These are phyloP conservation scores for Perilla frutescens DNA, from an alignment of 257 asterid species.

Conservation along the genomic window DNA sequence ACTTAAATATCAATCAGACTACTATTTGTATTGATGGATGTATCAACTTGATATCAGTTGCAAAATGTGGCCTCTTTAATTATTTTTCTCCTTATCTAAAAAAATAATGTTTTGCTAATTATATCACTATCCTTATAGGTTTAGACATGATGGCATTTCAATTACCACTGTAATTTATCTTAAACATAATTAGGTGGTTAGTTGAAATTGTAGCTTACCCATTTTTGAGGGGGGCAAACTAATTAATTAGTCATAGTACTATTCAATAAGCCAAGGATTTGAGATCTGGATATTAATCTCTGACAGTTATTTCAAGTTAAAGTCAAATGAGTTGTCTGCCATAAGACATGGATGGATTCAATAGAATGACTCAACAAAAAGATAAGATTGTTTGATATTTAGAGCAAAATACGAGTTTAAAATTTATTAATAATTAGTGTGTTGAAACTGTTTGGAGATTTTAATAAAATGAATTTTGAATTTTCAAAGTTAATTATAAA, in stretches of 20 bases:
- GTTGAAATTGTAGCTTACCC: conserved; percentile 25
- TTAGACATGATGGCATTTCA: conserved; percentile 30
- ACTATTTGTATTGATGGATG: background rate
- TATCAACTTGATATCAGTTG: background rate
- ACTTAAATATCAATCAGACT: background rate
- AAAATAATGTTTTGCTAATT: background rate
- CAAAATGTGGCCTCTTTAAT: background rate
- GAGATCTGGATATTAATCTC: background rate
- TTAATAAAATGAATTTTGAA: too few species aligned
- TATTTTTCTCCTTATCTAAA: background rate
- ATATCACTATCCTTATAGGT: conserved; percentile 23
- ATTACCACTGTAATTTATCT: background rate
- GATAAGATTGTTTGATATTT: background rate
- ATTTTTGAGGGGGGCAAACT: background rate
- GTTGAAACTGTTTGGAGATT: too few species aligned
- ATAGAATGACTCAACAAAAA: background rate
- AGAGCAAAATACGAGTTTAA: too few species aligned
- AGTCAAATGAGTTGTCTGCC: conserved; percentile 13
- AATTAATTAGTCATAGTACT: background rate
- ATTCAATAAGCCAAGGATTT: conserved; percentile 7
- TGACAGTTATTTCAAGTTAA: conserved; percentile 2
- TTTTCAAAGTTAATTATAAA: too few species aligned
- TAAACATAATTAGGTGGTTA: conserved; percentile 17
- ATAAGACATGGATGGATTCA: background rate
- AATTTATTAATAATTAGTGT: too few species aligned